Percentiles rank a stretch among this genome's conserved stretches.
These are phyloP conservation scores for Globisporangium canariense DNA, from an alignment of 352 stramenopile genomes.

Conservation along the genomic window DNA sequence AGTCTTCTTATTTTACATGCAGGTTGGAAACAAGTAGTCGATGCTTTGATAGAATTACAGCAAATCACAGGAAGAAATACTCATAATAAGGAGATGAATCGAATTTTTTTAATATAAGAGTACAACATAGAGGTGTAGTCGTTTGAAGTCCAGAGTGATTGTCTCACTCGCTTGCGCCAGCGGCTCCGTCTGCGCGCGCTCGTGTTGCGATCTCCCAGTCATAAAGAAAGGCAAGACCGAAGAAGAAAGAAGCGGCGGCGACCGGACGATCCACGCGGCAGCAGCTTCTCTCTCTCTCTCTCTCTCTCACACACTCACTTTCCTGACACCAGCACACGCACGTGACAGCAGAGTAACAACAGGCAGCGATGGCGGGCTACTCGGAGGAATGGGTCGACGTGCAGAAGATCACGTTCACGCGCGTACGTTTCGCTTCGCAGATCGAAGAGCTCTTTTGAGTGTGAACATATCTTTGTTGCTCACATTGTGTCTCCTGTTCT, in stretches of 20 bases:
- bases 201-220: constrained; percentile 3
- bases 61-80: not conserved
- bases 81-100: not conserved
- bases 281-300: not conserved
- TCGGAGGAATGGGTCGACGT: constrained; percentile 88
- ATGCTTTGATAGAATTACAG: too few species aligned
- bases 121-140: not conserved
- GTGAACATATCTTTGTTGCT: not conserved
- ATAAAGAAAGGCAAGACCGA: constrained; percentile 1
- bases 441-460: not conserved
- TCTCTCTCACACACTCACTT: too few species aligned
- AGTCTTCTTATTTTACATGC: not conserved
- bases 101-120: not conserved
- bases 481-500: not conserved
- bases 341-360: not conserved
- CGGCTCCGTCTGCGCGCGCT: not conserved
- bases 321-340: not conserved
- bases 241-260: constrained; percentile 1
- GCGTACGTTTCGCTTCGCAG: constrained; percentile 36
- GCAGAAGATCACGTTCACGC: constrained; percentile 91
- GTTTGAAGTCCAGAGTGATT: constrained; percentile 11
- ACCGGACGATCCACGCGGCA: constrained; percentile 7
- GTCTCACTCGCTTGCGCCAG: not conserved
- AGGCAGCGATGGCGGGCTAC: constrained; percentile 51
- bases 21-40: not conserved